Evolutionary conservation across 345 rosid species (phyloP), one percentile per base, ranked within the genome.

Genomic region (Viola odorata): DNA sequence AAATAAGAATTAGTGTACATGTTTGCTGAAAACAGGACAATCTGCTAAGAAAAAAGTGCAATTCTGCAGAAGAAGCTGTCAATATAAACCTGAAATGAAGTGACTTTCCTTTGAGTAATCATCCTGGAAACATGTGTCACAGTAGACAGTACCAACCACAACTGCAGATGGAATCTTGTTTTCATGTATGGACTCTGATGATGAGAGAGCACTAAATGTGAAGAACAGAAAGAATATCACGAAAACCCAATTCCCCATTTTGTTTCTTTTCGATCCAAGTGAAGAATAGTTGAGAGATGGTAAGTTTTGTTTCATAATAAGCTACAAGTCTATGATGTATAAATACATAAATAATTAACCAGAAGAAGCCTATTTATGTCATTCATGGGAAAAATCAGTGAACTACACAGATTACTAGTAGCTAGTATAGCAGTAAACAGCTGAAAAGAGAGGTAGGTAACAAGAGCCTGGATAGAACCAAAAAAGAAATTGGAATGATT

Each of bases 121-220:
- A 40, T 74, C 51, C 9, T 67, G 86, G 78, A 87, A 85, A 72
- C 98, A 89, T 10, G 96, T 87, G 73, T 89, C 96, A 41, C 98
- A 92, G 79, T 78, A 87, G 47, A 89, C 96, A 60, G 91, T 85
- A 40, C 98, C 96, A 38, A 92, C 91, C 38, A 85, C 88, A 48
- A 79, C 66, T 0, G 96, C 84, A 55, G 88, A 74, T 58, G 81
- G 80, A 66, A 57, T 83, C 59, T 71, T 81, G 66, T 67, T 73
- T 16, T 51, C 53, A 53, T 57, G 73, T 7, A 58, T 59, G 36
- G 69, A 78, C 12, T 78, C 79, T n/a, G 83, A 70, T 23, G 32
- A 23, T 23, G 32, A 23, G 16, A 45, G 14, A 39, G 50, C 37
- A 51, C 8, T 5, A 38, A 64, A 44, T 7, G 64, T 12, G 60